Evolutionary conservation across 2,329 filamentous ascomycete genomes (phyloP), one percentile per base, ranked within the genome.

Genomic region (Sodiomyces alkalinus): DNA sequence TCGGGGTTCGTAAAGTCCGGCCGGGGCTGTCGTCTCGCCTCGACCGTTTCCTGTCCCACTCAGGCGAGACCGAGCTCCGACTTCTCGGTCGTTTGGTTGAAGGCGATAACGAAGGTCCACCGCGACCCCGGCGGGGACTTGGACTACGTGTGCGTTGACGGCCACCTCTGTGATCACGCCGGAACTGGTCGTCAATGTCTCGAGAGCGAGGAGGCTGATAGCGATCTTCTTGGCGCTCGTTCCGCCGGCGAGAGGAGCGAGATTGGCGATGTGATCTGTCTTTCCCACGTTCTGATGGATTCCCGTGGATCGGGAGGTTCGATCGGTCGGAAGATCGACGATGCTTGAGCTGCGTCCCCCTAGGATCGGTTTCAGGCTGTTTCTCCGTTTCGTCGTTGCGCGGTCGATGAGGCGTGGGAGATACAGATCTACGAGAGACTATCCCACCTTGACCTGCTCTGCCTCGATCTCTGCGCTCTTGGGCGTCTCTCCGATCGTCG

Each of bases 381-480:
- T 34, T 30, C 39, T n/a, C n/a, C n/a, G n/a, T n/a, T n/a, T 39
- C 49, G 43, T 40, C 43, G 44, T 41, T 45, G 24, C 35, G 30
- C 36, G 33, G 27, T 29, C 29, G 29, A 28, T 32, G 37, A 27
- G 37, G 25, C 22, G 49, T 45, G 28, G 36, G 34, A 29, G 49
- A 52, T 39, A 44, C 46, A 34, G 49, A 51, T 45, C 46, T 44
- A 41, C 42, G 45, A 27, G 40, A 33, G 26, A 41, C 42, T 39
- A 40, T 40, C 31, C 46, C 43, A 44, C 50, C 48, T 46, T 51
- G 46, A 48, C 51, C 49, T 36, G 49, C 45, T 51, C 50, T 48
- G 38, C 50, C 49, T 49, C 51, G 47, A 36, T 54, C 50, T 54
- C 51, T 52, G 42, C 50, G 50, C 35, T 52, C 51, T 39, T 53